phyloP scores from a whole-genome alignment of 768 basidiomycete species.

The Filobasidium wieringae region DNA sequence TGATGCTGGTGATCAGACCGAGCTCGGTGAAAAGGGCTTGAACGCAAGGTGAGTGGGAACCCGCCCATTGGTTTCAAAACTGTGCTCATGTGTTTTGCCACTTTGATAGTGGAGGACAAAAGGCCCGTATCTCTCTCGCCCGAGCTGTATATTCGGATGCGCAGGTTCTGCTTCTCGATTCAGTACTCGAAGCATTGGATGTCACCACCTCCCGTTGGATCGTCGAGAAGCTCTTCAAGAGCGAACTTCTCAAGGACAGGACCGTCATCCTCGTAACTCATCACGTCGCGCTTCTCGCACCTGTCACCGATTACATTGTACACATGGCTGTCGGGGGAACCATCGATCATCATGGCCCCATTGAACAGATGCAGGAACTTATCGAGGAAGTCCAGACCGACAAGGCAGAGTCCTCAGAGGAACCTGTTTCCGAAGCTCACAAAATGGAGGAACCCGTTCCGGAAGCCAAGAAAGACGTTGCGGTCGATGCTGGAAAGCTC shows the following conservation, averaged over 20 bases:
- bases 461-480: conserved; percentile 11
- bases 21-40: conserved; percentile 61
- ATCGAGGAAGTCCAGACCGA: conserved; percentile 24
- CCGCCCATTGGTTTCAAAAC: conserved; percentile 7
- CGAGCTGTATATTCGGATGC: conserved; percentile 54
- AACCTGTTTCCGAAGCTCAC: conserved; percentile 6
- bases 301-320: conserved; percentile 35
- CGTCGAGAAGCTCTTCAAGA: conserved; percentile 45
- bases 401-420: conserved; percentile 5
- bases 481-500: conserved; percentile 27
- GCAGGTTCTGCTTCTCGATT: conserved; percentile 54
- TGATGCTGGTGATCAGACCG: conserved; percentile 55
- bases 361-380: conserved; percentile 18
- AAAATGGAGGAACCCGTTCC: conserved; percentile 16
- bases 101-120: conserved; percentile 46
- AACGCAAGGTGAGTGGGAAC: conserved; percentile 23
- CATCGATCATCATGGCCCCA: conserved; percentile 27
- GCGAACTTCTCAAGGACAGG: conserved; percentile 45
- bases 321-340: conserved; percentile 29
- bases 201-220: conserved; percentile 49
- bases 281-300: conserved; percentile 36
- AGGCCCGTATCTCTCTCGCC: conserved; percentile 51
- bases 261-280: conserved; percentile 48
- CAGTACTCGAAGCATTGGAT: conserved; percentile 57
- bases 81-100: conserved; percentile 1